A percentile compares a stretch with the other conserved stretches of the same genome.
Conservation (phyloP, 805 yeast species). For the Candida jianshihensis region DNA sequence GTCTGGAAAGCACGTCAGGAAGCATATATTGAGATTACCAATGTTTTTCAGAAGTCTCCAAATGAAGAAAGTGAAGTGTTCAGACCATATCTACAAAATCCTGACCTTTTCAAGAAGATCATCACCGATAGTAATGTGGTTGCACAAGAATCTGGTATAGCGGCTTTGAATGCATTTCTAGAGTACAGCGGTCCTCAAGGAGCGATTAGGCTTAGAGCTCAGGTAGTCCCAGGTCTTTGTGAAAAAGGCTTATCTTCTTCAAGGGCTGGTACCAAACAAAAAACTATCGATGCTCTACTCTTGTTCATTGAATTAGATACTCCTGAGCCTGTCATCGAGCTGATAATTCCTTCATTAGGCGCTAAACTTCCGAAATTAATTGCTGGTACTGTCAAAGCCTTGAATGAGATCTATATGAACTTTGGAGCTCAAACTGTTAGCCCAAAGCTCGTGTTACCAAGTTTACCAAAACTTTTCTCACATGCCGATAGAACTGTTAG, state of each 20-base stretch:
- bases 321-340: conserved; percentile 62
- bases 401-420: conserved; percentile 39
- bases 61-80: conserved; percentile 52
- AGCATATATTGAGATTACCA: conserved; percentile 66
- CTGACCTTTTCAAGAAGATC: conserved; percentile 49
- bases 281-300: conserved; percentile 55
- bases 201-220: conserved; percentile 33
- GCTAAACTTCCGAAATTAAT: conserved; percentile 75
- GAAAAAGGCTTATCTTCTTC: conserved; percentile 80
- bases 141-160: conserved; percentile 80
- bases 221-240: conserved; percentile 45
- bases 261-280: conserved; percentile 66
- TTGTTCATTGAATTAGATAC: conserved; percentile 58
- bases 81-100: conserved; percentile 39
- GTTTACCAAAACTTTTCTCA: conserved; percentile 61
- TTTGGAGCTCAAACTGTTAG: conserved; percentile 61
- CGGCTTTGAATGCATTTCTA: conserved; percentile 46
- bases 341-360: conserved; percentile 50
- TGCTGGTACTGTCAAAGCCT: conserved; percentile 53
- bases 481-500: conserved; percentile 88
- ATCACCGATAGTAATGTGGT: conserved; percentile 81
- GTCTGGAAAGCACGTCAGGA: conserved; percentile 79
- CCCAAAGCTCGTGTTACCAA: conserved; percentile 50
- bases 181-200: conserved; percentile 46
- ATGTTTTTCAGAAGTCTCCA: conserved; percentile 45